Evolutionary conservation across 331 rosid genomes (phyloP), one percentile per base, ranked within the genome.

Genomic region (Ulmus americana): DNA sequence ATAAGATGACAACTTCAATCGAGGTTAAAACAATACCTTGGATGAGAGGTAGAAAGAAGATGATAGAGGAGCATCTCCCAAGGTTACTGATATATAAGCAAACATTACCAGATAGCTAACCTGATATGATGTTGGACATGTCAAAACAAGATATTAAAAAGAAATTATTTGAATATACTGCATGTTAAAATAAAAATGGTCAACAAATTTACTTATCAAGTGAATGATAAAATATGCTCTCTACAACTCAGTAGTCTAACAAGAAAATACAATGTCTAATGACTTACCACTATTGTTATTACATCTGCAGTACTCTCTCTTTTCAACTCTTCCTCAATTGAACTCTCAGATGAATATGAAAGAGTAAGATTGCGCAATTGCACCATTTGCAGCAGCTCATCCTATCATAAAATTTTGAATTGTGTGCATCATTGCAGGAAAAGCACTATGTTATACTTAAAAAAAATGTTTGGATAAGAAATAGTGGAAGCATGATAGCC

Each of bases 291-390:
- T 76, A 92, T 86, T 63, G 97, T 92, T 66, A 92, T 62, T 64
- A 88, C 85, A 80, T 92, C 97, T 57, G 97, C 97, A 6, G 96
- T 85, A 81, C 97, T 92, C 77, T 92, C 97, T 77, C 97, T 86
- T 82, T 92, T 92, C 57, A 92, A 44, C 80, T 92, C 97, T 65
- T 88, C 97, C 84, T 92, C 97, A 42, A 92, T 83, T 65, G 96
- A 92, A 77, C 94, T 88, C 80, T 88, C 97, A 0, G 94, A 41
- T 7, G 96, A 92, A 83, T 88, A 92, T 52, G 97, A 81, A 79
- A 92, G 83, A 67, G 87, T 88, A 52, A 92, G 90, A 82, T 92
- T 86, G 81, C 74, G 71, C 68, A 91, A 81, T 70, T 73, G 85
- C 74, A 92, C 94, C 85, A 92, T 69, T 4, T 95, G 84, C 72